Percentiles rank a stretch among this genome's conserved stretches.
These are phyloP conservation scores for Pseudogymnoascus sp. DNA, from an alignment of 2,329 filamentous ascomycete genomes.

Conservation along the genomic window DNA sequence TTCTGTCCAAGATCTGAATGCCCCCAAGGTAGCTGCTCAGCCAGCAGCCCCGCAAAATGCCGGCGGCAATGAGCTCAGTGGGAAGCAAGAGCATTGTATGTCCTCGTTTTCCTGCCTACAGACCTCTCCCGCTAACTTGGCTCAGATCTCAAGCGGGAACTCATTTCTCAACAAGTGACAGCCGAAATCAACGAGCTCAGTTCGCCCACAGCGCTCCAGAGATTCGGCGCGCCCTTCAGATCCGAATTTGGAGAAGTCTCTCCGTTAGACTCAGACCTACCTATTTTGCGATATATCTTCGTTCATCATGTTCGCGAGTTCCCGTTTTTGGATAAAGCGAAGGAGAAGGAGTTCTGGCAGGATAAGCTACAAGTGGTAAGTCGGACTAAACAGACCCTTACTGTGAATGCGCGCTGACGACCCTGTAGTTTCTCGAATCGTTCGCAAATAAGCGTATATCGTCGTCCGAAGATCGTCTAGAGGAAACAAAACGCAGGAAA, in stretches of 20 bases:
- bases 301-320: conserved; percentile 98
- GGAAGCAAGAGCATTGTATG: conserved; percentile 96
- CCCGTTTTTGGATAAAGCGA: conserved; percentile 91
- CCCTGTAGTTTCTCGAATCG: conserved; percentile 79
- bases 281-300: conserved; percentile 92
- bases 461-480: conserved; percentile 88
- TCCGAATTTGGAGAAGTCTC: conserved; percentile 89
- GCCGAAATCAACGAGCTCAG: conserved; percentile 90
- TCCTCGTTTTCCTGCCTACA: conserved; percentile 15
- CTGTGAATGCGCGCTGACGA: conserved; percentile 12
- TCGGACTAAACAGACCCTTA: conserved; percentile 26
- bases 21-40: background rate
- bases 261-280: conserved; percentile 87
- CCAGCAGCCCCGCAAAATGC: conserved; percentile 8
- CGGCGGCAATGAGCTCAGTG: conserved; percentile 53
- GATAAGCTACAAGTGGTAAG: conserved; percentile 89
- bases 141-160: conserved; percentile 88
- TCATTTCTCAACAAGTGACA: conserved; percentile 82
- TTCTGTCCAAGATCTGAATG: background rate
- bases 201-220: conserved; percentile 85
- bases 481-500: conserved; percentile 93
- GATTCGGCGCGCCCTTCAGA: conserved; percentile 92
- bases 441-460: conserved; percentile 97
- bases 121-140: background rate
- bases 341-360: conserved; percentile 99